Base-by-base conservation (phyloP, 169 alveolate genomes). In the Cryptosporidium sp. region DNA sequence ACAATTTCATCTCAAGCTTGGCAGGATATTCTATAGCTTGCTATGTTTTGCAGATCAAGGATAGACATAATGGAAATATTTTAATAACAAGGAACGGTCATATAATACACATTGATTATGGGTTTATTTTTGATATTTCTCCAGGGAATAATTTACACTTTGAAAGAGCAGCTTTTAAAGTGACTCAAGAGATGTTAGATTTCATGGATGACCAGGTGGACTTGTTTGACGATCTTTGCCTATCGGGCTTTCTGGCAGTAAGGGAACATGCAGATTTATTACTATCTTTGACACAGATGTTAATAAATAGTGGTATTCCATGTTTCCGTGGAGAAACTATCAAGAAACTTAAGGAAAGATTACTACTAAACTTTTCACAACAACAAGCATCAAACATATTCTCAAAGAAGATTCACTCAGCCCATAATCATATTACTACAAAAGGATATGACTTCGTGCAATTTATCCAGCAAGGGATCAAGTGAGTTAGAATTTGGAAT, bases 61-160 rank as follows among this genome's bases (percentile, higher is more conserved):
- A 97, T 70, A 91, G 99, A 62, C 98, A 97, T 93, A 97, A 97
- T 93, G 99, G 99, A 9, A 98, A 98, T 93, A 96, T 98, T 71
- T 91, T 98, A 91, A 92, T 98, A 26, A 96, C 98, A 71, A 94
- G 93, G 31, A 91, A 86, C 43, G 99, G 99, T 0, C 98, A 97
- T 86, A 86, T 98, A 59, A 94, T 97, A 41, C 99, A 98, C 93
- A 98, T 98, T 62, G 99, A 98, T 93, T 98, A 97, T 87, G 99
- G 99, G 31, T 98, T 97, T 91, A 97, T 98, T 33, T 96, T 98
- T 75, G 99, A 97, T 71, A 93, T 97, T 39, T 96, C 98, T 35
- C 99, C 99, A 0, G 99, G 98, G 2, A 96, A 96, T 35, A 98
- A 98, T 91, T 93, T 98, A 93, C 93, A 96, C 48, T 97, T 97